Base-by-base conservation (phyloP, 2,329 filamentous ascomycete species). In the Botrytis fragariae region DNA sequence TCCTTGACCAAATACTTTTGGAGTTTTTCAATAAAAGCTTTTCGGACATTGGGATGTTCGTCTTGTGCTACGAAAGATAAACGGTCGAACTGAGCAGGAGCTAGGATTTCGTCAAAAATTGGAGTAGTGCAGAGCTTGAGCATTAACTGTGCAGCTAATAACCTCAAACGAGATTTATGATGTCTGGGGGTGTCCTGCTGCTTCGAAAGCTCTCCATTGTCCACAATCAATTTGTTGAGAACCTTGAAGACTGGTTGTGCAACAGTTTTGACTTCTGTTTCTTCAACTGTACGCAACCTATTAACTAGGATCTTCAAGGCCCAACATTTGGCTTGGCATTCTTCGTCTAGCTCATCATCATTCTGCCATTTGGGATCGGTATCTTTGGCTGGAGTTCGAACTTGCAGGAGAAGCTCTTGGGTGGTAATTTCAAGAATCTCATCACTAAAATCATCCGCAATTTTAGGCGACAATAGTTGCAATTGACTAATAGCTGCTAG, bases 221-320 rank as follows among this genome's bases (percentile, higher is more conserved):
- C 87, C 44, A 88, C 86, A 51, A 98, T 87, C 39, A 98, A 84
- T 22, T 89, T 91, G 79, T 92, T 93, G 68, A 99, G 86, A 42
- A 97, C 87, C 80, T 91, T 91, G 83, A 94, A 94, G 0, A 97
- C 89, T 10, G 91, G 89, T 73, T 86, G 86, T 2, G 91, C 90
- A 73, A 88, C 85, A 51, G 87, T 86, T 77, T 91, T 87, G 22
- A 87, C 86, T 74, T 86, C 85, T 25, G 82, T 79, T 64, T 89
- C 86, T 62, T 86, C 83, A 18, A 73, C 76, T 74, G 81, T 92
- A 57, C 95, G 90, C 29, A 97, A 86, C 71, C 93, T 90, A 81
- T 98, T 98, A 74, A 96, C 93, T 39, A 98, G 86, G 25, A 94
- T 92, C 80, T 92, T 95, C 65, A 98, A 84, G 1, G 95, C 92